Percentiles rank a stretch among this genome's conserved stretches.
Evolutionary conservation across 2,329 filamentous ascomycete species (phyloP).

Genomic region (Cercospora beticola): DNA sequence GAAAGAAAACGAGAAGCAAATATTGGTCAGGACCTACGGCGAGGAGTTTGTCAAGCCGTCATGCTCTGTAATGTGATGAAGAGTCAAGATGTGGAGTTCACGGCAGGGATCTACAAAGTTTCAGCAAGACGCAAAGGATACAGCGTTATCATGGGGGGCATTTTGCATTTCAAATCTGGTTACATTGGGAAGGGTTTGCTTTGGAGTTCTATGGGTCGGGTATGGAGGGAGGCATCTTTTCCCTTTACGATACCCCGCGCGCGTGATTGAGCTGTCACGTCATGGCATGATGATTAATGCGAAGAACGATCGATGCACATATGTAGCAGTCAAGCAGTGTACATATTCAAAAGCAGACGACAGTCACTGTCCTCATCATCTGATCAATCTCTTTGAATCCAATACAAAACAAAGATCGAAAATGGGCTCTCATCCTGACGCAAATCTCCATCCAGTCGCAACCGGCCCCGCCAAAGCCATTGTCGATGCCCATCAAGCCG

Average conservation of each 20-base stretch:
- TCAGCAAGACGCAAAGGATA: constrained; percentile 9
- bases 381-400: not conserved
- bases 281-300: constrained; percentile 6
- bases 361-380: not conserved
- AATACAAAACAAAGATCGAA: not conserved
- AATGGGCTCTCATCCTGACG: constrained; percentile 40
- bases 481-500: constrained; percentile 35
- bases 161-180: not conserved
- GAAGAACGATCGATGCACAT: not conserved
- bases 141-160: not conserved
- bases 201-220: not conserved
- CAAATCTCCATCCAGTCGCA: constrained; percentile 47
- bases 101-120: not conserved
- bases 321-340: constrained; percentile 1
- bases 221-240: not conserved
- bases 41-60: constrained; percentile 37
- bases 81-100: constrained; percentile 1
- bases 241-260: constrained; percentile 14
- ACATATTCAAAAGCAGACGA: not conserved
- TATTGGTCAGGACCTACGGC: constrained; percentile 54
- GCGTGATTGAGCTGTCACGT: constrained; percentile 9
- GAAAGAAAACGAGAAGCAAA: constrained; percentile 70
- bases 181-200: not conserved
- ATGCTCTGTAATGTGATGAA: constrained; percentile 36
- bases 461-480: constrained; percentile 46